Conservation (phyloP, 164 flowering plant genomes). For the Nelumbo lutea region DNA sequence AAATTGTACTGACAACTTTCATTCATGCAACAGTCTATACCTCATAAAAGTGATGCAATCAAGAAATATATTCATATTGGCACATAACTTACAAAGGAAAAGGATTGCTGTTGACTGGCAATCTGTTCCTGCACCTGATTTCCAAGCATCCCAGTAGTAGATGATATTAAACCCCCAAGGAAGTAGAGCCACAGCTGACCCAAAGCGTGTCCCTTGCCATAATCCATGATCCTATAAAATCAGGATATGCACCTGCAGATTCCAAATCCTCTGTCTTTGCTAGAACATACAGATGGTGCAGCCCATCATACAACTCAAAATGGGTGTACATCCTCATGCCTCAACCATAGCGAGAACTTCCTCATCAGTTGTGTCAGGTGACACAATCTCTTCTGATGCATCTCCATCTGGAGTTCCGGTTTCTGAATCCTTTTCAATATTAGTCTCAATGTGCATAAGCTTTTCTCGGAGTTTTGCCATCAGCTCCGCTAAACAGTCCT, state of each 20-base stretch:
- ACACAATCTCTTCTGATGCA: conserved; percentile 23
- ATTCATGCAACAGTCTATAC: neutral
- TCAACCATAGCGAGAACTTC: conserved; percentile 43
- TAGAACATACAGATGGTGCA: conserved; percentile 1
- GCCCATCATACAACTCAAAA: neutral
- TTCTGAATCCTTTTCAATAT: conserved; percentile 23
- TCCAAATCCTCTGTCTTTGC: neutral
- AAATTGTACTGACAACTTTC: neutral
- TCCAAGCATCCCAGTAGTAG: neutral
- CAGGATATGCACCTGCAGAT: neutral
- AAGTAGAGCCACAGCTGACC: too few relatives aligned
- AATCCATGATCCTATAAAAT: neutral
- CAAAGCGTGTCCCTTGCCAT: neutral
- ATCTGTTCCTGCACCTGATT: neutral
- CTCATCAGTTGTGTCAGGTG: conserved; percentile 48
- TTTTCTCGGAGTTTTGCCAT: conserved; percentile 53
- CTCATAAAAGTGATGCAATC: neutral
- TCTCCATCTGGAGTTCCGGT: conserved; percentile 21
- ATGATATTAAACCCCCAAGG: neutral
- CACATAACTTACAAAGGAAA: neutral
- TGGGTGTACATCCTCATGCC: conserved; percentile 24
- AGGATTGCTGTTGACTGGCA: neutral
- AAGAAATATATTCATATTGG: neutral
- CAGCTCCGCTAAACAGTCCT: conserved; percentile 44
- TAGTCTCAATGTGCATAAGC: conserved; percentile 27